Conservation (phyloP, 441 rosid species). For the Pelargonium fulgidum region DNA sequence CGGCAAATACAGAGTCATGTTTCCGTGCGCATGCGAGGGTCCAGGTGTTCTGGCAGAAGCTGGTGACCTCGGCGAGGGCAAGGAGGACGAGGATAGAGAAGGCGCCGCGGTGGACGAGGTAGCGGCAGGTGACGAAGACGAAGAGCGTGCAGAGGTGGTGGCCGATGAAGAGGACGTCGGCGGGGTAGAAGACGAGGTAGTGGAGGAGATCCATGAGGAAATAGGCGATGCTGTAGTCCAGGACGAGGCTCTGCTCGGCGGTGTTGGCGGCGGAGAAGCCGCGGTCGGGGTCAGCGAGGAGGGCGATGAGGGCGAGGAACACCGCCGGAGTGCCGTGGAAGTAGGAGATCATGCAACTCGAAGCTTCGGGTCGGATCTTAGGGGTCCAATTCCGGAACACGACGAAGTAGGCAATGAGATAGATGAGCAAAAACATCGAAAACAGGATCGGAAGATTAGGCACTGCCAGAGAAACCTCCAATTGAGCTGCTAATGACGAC, state of each 20-base stretch:
- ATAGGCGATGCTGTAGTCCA: slow-evolving; percentile 77
- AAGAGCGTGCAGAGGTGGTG: slow-evolving; percentile 82
- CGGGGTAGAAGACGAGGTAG: slow-evolving; percentile 55
- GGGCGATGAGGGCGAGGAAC: slow-evolving; percentile 40
- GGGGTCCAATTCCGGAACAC: slow-evolving; percentile 62
- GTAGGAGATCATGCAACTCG: slow-evolving; percentile 74
- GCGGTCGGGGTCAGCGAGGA: slow-evolving; percentile 40
- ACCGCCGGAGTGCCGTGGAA: slow-evolving; percentile 79
- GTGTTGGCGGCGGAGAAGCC: slow-evolving; percentile 58
- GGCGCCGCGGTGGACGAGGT: slow-evolving; percentile 61
- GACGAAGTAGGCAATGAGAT: slow-evolving; percentile 45
- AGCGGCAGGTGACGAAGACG: slow-evolving; percentile 76
- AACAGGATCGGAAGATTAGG: slow-evolving; percentile 46
- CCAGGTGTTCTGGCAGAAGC: slow-evolving; percentile 84
- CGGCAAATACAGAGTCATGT: slow-evolving; percentile 39
- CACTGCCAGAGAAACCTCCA: not conserved
- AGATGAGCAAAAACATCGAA: slow-evolving; percentile 46
- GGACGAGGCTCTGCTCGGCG: slow-evolving; percentile 43
- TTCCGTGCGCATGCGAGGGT: slow-evolving; percentile 55
- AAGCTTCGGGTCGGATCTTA: slow-evolving; percentile 62
- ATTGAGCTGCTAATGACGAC: no score
- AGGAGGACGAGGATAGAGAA: slow-evolving; percentile 55
- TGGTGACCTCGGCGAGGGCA: slow-evolving; percentile 75
- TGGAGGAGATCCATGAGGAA: slow-evolving; percentile 73
- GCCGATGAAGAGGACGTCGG: slow-evolving; percentile 68